These are phyloP conservation scores for Arthrobotrys iridis DNA, from an alignment of 2,329 filamentous ascomycete species.

Conservation along the genomic window DNA sequence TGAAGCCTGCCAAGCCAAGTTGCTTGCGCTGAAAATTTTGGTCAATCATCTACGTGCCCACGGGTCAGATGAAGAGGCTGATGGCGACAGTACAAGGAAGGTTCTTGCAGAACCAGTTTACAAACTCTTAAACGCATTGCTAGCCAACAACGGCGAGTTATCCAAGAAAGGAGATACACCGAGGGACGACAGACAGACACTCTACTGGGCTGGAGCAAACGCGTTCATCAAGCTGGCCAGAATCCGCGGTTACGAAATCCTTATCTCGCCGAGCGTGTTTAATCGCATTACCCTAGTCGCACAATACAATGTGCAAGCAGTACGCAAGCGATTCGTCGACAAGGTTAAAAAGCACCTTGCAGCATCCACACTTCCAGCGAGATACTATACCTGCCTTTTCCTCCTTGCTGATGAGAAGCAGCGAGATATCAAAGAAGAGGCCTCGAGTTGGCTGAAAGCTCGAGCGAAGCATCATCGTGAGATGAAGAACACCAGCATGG, in stretches of 20 bases:
- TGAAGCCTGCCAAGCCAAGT: slow-evolving; percentile 74
- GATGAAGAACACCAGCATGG: slow-evolving; percentile 74
- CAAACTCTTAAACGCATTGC: slow-evolving; percentile 78
- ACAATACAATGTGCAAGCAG: slow-evolving; percentile 78
- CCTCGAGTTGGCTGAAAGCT: slow-evolving; percentile 88
- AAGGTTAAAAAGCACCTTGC: slow-evolving; percentile 92
- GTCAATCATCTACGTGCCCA: slow-evolving; percentile 81
- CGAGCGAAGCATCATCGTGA: slow-evolving; percentile 68
- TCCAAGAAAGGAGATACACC: slow-evolving; percentile 80
- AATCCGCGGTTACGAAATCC: slow-evolving; percentile 77
- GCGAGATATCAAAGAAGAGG: slow-evolving; percentile 75
- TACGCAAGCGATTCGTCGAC: slow-evolving; percentile 80
- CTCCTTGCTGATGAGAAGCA: slow-evolving; percentile 90
- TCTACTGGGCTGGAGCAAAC: slow-evolving; percentile 79
- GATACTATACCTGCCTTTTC: slow-evolving; percentile 91
- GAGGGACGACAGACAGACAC: slow-evolving; percentile 81
- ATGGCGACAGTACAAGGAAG: slow-evolving; percentile 63
- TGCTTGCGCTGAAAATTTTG: slow-evolving; percentile 82
- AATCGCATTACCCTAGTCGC: slow-evolving; percentile 81
- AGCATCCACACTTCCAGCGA: slow-evolving; percentile 72
- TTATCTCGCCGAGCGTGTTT: slow-evolving; percentile 78
- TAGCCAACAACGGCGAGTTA: slow-evolving; percentile 80
- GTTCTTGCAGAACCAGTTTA: slow-evolving; percentile 74
- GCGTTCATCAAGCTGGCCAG: slow-evolving; percentile 85
- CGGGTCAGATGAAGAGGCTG: slow-evolving; percentile 59